These are phyloP conservation scores for Pilatotrama ljubarskyi DNA, from an alignment of 768 basidiomycete genomes.

Conservation along the genomic window DNA sequence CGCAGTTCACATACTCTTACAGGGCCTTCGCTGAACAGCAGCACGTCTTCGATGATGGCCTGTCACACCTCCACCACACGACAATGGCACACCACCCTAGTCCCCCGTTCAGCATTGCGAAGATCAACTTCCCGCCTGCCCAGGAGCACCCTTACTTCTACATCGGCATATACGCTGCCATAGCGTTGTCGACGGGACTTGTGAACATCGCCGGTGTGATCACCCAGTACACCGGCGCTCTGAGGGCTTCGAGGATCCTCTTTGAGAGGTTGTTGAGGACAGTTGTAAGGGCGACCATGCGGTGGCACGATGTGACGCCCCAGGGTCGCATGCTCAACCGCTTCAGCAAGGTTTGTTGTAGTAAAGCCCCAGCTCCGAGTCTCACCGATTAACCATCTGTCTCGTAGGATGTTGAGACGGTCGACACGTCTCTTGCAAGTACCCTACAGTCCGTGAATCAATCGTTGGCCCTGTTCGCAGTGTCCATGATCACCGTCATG, in stretches of 20 bases:
- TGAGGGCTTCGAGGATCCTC: constrained; percentile 37
- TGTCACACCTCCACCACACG: constrained; percentile 27
- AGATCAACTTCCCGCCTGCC: constrained; percentile 44
- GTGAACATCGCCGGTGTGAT: constrained; percentile 46
- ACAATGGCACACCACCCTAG: constrained; percentile 15
- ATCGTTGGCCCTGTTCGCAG: constrained; percentile 74
- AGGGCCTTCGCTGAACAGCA: constrained; percentile 26
- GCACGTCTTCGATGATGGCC: constrained; percentile 24
- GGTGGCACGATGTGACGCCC: constrained; percentile 83
- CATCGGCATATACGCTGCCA: constrained; percentile 62
- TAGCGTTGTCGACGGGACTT: constrained; percentile 52
- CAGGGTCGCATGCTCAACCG: constrained; percentile 87
- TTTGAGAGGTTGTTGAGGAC: constrained; percentile 59
- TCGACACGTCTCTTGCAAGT: constrained; percentile 70
- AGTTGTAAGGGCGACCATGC: constrained; percentile 81
- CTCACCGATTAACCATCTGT: constrained; percentile 1
- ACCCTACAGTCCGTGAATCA: constrained; percentile 77
- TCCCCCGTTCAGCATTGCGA: neutral
- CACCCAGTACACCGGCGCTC: constrained; percentile 62
- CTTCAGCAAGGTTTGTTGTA: constrained; percentile 59
- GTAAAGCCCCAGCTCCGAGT: neutral
- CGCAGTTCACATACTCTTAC: constrained; percentile 1
- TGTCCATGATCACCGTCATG: constrained; percentile 73
- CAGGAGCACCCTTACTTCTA: constrained; percentile 69
- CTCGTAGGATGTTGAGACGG: constrained; percentile 75